A percentile compares a stretch with the other conserved stretches of the same genome.
Conservation (phyloP, 352 stramenopile species). For the Pythium diclinum region DNA sequence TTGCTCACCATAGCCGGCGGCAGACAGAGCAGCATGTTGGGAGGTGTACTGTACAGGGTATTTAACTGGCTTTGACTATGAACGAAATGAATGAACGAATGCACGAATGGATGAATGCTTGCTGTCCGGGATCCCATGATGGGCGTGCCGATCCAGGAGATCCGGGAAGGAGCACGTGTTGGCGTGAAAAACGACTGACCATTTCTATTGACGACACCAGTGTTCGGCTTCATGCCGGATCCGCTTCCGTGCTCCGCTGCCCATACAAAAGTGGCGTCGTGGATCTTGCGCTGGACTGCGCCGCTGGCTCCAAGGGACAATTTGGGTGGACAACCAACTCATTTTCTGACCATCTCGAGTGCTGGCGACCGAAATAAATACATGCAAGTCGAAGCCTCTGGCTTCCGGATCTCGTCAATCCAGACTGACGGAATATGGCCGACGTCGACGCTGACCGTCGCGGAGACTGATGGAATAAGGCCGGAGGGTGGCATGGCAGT, state of each 20-base stretch:
- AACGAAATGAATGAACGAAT: slow-evolving; percentile 2
- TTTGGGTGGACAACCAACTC: background rate
- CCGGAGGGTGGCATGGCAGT: too few species aligned
- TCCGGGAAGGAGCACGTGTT: background rate
- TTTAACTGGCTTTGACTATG: background rate
- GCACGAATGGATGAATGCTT: background rate
- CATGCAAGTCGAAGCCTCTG: background rate
- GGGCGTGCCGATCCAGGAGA: too few species aligned
- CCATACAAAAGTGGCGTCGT: background rate
- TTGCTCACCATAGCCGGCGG: slow-evolving; percentile 3
- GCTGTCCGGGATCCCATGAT: too few species aligned
- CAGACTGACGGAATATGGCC: background rate
- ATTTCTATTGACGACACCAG: background rate
- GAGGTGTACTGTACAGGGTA: background rate
- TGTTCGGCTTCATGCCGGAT: too few species aligned
- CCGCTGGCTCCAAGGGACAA: slow-evolving; percentile 1
- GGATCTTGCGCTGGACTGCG: background rate
- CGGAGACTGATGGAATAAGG: too few species aligned
- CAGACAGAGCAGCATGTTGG: background rate
- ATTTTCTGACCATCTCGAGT: background rate
- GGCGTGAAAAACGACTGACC: background rate
- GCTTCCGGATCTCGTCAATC: background rate
- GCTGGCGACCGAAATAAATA: background rate
- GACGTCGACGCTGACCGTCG: too few species aligned
- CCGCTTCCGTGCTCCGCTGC: background rate